Percentiles rank a stretch among this genome's conserved stretches.
Evolutionary conservation across 2,329 filamentous ascomycete genomes (phyloP).

Genomic region (Colletotrichum orchidophilum): DNA sequence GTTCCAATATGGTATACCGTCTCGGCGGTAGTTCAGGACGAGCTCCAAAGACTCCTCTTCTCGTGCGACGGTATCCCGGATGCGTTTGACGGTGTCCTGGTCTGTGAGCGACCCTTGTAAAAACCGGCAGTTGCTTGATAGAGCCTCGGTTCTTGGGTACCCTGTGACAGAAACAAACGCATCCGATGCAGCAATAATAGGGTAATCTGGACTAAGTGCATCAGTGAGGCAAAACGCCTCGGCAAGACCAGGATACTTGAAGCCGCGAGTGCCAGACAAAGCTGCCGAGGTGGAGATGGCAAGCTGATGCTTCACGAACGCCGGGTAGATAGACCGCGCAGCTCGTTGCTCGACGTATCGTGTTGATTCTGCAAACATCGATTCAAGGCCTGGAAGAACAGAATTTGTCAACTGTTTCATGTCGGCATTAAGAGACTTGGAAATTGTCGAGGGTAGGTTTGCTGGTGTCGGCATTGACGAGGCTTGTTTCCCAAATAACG

Average conservation of each 20-base stretch:
- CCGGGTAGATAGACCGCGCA: constrained; percentile 57
- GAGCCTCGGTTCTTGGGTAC: constrained; percentile 55
- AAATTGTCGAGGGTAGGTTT: constrained; percentile 51
- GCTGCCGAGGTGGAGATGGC: constrained; percentile 55
- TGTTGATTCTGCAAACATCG: constrained; percentile 53
- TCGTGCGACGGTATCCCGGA: constrained; percentile 51
- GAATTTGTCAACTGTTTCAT: constrained; percentile 55
- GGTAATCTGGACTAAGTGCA: constrained; percentile 58
- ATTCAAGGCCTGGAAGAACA: constrained; percentile 56
- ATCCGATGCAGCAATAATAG: constrained; percentile 59
- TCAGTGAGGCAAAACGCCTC: constrained; percentile 68
- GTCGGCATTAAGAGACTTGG: constrained; percentile 53
- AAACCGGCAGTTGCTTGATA: constrained; percentile 60
- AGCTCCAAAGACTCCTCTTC: constrained; percentile 59
- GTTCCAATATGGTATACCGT: constrained; percentile 65
- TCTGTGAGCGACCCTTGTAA: constrained; percentile 60
- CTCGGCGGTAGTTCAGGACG: constrained; percentile 60
- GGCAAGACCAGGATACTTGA: constrained; percentile 62
- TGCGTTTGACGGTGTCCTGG: constrained; percentile 47
- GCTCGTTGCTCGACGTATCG: constrained; percentile 55
- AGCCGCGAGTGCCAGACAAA: constrained; percentile 48
- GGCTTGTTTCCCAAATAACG: constrained; percentile 52
- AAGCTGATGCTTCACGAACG: constrained; percentile 63
- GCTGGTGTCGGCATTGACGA: constrained; percentile 52
- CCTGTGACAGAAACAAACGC: constrained; percentile 63